phyloP scores from a whole-genome alignment of 2,329 filamentous ascomycete genomes.

The Claviceps sp. region DNA sequence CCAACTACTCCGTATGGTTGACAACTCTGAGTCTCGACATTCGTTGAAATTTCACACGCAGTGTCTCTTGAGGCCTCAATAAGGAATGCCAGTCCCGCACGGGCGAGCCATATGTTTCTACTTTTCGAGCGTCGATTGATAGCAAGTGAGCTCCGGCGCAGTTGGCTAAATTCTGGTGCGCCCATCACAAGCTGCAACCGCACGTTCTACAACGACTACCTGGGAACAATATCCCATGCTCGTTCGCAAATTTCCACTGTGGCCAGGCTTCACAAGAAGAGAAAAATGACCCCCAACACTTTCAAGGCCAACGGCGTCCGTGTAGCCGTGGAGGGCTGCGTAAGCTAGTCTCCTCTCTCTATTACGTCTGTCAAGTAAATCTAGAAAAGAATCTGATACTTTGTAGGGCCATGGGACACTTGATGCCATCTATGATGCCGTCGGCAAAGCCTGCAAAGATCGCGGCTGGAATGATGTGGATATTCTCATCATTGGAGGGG shows the following conservation, averaged over 20 bases:
- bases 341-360: conserved; percentile 28
- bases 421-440: conserved; percentile 77
- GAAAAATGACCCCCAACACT: conserved; percentile 10
- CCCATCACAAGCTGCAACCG: neutral
- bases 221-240: neutral
- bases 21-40: too few species aligned
- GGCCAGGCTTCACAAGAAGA: conserved; percentile 9
- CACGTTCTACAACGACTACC: neutral
- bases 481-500: conserved; percentile 84
- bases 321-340: conserved; percentile 77
- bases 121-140: neutral
- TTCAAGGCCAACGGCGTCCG: conserved; percentile 42
- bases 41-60: too few species aligned
- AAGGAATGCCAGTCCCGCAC: too few species aligned
- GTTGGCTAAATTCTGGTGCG: neutral
- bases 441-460: conserved; percentile 52
- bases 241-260: neutral
- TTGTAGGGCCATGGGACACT: conserved; percentile 71
- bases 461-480: conserved; percentile 75
- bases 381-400: too few species aligned
- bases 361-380: neutral
- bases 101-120: too few species aligned
- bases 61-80: too few species aligned
- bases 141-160: neutral
- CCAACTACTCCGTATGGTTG: too few species aligned